A percentile compares a stretch with the other conserved stretches of the same genome.
Conservation (phyloP, 208 protist genomes). For the Leishmania lainsoni region DNA sequence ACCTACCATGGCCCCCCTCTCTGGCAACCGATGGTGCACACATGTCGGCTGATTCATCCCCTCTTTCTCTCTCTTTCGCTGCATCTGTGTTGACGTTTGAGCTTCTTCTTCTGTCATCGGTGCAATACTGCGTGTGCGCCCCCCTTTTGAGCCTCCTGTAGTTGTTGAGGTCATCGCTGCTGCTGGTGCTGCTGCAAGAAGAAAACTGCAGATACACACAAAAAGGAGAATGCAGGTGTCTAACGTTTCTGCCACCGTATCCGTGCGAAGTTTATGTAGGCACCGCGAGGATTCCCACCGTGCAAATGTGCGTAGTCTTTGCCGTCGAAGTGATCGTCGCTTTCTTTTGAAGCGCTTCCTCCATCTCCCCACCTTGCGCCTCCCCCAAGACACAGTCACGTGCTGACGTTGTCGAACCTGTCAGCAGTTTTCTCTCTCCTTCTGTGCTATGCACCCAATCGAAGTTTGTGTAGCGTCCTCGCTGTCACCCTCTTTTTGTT, state of each 20-base stretch:
- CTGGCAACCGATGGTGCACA: not conserved
- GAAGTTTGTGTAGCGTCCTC: not conserved
- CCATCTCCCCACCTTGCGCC: not conserved
- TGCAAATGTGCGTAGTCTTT: not conserved
- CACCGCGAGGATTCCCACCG: not conserved
- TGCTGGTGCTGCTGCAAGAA: conserved; percentile 2
- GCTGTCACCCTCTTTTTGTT: too few relatives aligned
- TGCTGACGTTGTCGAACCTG: not conserved
- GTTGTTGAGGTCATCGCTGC: not conserved
- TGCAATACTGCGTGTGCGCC: not conserved
- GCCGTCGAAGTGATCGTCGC: not conserved
- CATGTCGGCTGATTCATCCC: not conserved
- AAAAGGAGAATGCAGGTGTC: not conserved
- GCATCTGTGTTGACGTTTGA: not conserved
- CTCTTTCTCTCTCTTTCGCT: not conserved
- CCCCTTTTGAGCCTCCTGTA: not conserved
- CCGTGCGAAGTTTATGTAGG: not conserved
- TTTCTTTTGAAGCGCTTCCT: not conserved
- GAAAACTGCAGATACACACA: not conserved
- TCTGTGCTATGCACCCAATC: not conserved
- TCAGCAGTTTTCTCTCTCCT: not conserved
- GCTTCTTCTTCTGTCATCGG: not conserved
- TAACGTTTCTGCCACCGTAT: not conserved
- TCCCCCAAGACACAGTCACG: not conserved
- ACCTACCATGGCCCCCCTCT: not conserved